Conservation (phyloP, 805 yeast species). For the Metschnikowia hibisci region DNA sequence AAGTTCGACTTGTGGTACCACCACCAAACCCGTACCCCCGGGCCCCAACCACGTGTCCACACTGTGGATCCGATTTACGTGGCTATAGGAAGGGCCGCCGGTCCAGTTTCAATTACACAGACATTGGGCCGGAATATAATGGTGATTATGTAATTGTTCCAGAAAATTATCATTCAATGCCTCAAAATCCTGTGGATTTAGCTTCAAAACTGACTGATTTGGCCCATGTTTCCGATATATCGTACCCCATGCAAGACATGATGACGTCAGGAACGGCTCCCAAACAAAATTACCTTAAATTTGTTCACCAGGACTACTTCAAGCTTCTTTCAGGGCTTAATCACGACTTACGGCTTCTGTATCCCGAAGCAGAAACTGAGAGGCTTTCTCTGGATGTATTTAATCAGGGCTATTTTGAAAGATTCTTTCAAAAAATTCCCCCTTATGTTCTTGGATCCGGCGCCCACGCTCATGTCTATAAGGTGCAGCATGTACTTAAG, state of each 20-base stretch:
- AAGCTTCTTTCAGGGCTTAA: slow-evolving; percentile 30
- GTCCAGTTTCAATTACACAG: neutral
- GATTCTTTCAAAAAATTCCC: slow-evolving; percentile 61
- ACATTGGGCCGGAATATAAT: neutral
- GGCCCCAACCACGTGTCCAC: slow-evolving; percentile 1
- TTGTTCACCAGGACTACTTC: slow-evolving; percentile 37
- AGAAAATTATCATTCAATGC: neutral
- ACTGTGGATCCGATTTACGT: slow-evolving; percentile 1
- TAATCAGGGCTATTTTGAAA: slow-evolving; percentile 76
- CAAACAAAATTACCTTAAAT: slow-evolving; percentile 10
- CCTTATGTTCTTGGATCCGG: slow-evolving; percentile 67
- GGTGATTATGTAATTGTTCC: neutral
- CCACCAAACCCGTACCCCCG: neutral
- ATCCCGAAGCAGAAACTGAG: neutral
- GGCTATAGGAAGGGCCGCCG: neutral
- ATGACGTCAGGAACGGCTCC: neutral
- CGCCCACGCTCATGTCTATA: slow-evolving; percentile 77
- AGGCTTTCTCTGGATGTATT: slow-evolving; percentile 54
- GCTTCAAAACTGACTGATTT: neutral
- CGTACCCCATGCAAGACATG: neutral
- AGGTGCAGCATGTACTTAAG: slow-evolving; percentile 78
- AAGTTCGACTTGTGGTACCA: neutral
- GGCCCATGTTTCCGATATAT: too few species aligned
- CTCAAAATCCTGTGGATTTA: neutral
- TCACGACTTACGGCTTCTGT: slow-evolving; percentile 1